phyloP scores from a whole-genome alignment of 768 basidiomycete genomes.

The Collybiopsis luxurians region DNA sequence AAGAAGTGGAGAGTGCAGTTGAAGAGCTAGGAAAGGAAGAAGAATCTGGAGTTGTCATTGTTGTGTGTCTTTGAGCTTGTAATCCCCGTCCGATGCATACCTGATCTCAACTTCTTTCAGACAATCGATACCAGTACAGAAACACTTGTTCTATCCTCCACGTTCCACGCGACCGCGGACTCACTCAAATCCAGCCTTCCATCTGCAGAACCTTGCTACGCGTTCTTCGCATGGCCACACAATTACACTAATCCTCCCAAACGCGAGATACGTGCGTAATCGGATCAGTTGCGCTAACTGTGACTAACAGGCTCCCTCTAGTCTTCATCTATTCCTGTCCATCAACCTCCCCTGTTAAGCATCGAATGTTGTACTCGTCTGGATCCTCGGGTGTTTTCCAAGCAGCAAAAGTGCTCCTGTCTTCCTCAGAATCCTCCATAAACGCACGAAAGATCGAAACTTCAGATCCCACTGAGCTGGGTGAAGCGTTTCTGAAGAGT shows the following conservation, averaged over 20 bases:
- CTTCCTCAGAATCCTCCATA: conserved; percentile 36
- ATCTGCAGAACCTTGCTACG: conserved; percentile 59
- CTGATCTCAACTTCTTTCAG: conserved; percentile 32
- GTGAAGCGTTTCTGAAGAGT: conserved; percentile 55
- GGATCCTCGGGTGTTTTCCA: conserved; percentile 56
- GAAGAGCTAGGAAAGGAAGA: conserved; percentile 48
- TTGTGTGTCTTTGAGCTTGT: conserved; percentile 53
- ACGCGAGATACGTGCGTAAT: conserved; percentile 58
- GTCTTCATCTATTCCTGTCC: conserved; percentile 96
- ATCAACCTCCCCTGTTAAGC: conserved; percentile 71
- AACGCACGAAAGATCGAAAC: conserved; percentile 76
- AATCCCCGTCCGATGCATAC: not conserved
- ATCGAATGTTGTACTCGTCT: conserved; percentile 88
- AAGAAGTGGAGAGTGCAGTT: conserved; percentile 64
- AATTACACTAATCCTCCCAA: conserved; percentile 31
- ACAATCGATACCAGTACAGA: conserved; percentile 66
- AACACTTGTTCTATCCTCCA: conserved; percentile 45
- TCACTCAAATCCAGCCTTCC: conserved; percentile 51
- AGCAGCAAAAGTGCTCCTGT: conserved; percentile 51
- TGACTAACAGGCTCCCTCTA: conserved; percentile 23
- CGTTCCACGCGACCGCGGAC: conserved; percentile 36
- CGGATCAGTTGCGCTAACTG: not conserved
- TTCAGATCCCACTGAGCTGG: conserved; percentile 72
- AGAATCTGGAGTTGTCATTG: conserved; percentile 53
- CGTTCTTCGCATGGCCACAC: conserved; percentile 67